Evolutionary conservation across 257 asterid genomes (phyloP).

Genomic region (Asclepias syriaca): DNA sequence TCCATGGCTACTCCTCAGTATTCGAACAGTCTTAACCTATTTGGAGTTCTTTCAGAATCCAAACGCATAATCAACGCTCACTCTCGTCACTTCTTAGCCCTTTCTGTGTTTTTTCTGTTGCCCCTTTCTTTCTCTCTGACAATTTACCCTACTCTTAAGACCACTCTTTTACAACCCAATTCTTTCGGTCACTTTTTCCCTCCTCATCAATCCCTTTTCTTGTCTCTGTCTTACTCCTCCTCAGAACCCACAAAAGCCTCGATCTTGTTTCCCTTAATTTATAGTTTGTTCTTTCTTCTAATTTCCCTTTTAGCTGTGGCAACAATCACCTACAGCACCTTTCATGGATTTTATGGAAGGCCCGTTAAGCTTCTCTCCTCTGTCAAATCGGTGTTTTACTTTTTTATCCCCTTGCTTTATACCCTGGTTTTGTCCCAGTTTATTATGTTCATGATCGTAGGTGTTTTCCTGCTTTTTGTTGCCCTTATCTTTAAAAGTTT

Average conservation of each 20-base stretch:
- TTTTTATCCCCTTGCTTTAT: constrained; percentile 31
- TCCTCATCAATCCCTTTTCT: constrained; percentile 28
- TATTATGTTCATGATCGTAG: constrained; percentile 7
- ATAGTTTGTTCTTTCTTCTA: constrained; percentile 19
- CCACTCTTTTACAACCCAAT: constrained; percentile 19
- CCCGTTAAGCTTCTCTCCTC: constrained; percentile 46
- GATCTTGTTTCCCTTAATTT: constrained; percentile 22
- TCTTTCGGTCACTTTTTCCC: constrained; percentile 18
- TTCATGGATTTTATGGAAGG: constrained; percentile 48
- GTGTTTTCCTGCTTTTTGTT: constrained; percentile 13
- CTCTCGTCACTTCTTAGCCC: constrained; percentile 58
- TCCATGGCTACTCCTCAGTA: not conserved
- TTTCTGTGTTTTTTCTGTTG: constrained; percentile 53
- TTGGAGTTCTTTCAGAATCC: constrained; percentile 55
- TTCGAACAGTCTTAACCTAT: constrained; percentile 41
- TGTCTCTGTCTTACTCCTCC: constrained; percentile 9
- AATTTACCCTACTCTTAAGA: constrained; percentile 38
- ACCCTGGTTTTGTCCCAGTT: constrained; percentile 19
- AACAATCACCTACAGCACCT: constrained; percentile 50
- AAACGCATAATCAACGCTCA: constrained; percentile 53
- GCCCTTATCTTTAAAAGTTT: constrained; percentile 10
- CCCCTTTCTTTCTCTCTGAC: constrained; percentile 51
- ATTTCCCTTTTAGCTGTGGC: constrained; percentile 37
- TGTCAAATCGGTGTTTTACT: constrained; percentile 36
- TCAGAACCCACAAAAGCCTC: constrained; percentile 24